Conservation (phyloP, 2,329 filamentous ascomycete genomes). For the Aspergillus fumigatiaffinis region DNA sequence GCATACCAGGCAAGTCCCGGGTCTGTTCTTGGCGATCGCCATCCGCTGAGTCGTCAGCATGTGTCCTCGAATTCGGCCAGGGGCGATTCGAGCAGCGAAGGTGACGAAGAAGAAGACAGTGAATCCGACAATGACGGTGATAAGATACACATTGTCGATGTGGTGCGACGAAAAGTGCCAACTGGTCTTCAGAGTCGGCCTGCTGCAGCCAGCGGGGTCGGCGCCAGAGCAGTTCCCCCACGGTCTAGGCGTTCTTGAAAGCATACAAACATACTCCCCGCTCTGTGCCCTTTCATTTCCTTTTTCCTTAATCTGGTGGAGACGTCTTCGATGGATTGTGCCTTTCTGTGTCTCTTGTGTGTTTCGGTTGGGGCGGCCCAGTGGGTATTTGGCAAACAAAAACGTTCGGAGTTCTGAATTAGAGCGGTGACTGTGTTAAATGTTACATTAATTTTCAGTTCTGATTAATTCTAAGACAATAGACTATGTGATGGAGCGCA, state of each 20-base stretch:
- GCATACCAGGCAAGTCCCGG: constrained; percentile 22
- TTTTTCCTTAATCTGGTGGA: constrained; percentile 2
- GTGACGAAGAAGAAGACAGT: constrained; percentile 15
- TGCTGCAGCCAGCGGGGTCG: constrained; percentile 7
- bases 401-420: constrained; percentile 6
- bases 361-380: constrained; percentile 2
- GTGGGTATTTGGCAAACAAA: constrained; percentile 4
- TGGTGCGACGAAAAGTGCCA: constrained; percentile 23
- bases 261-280: neutral
- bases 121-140: constrained; percentile 26
- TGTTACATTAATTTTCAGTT: neutral
- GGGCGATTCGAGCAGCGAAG: constrained; percentile 13
- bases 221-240: constrained; percentile 17
- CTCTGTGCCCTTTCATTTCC: constrained; percentile 7
- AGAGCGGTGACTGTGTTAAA: neutral
- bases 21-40: constrained; percentile 17
- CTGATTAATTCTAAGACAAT: neutral
- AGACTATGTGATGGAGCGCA: neutral
- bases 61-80: constrained; percentile 16
- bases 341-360: constrained; percentile 4
- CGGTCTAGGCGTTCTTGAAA: constrained; percentile 20
- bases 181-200: constrained; percentile 17
- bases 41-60: constrained; percentile 12
- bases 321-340: constrained; percentile 4
- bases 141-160: constrained; percentile 30